These are phyloP conservation scores for Apium graveolens DNA, from an alignment of 129 eudicot species.

Conservation along the genomic window DNA sequence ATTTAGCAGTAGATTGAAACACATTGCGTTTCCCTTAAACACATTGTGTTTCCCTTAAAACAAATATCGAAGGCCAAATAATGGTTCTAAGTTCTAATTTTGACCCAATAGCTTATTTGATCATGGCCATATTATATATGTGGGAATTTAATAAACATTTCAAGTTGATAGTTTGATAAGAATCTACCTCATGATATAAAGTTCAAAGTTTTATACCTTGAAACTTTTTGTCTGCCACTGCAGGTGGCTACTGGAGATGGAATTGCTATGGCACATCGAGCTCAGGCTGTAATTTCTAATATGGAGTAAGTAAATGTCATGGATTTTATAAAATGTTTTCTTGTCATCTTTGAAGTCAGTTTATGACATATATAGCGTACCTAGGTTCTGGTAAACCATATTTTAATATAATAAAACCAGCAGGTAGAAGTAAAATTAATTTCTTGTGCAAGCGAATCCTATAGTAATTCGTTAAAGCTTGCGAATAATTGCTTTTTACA, in stretches of 20 bases:
- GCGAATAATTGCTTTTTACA: neutral
- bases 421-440: neutral
- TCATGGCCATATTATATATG: no score
- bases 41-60: no score
- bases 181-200: neutral
- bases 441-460: neutral
- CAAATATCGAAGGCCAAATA: no score
- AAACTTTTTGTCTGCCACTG: neutral
- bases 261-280: conserved; percentile 98
- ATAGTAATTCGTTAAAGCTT: neutral
- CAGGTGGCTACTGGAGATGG: conserved; percentile 99
- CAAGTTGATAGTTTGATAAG: neutral
- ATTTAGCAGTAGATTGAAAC: no score
- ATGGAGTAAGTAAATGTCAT: conserved; percentile 71
- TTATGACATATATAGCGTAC: neutral
- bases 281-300: conserved; percentile 90
- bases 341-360: neutral
- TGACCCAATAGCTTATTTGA: no score
- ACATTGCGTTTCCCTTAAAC: no score
- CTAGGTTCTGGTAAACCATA: neutral
- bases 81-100: no score
- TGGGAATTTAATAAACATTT: neutral
- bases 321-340: neutral
- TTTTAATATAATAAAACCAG: neutral
- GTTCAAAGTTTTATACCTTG: neutral